Evolutionary conservation across 2,329 filamentous ascomycete species (phyloP), one percentile per base, ranked within the genome.

Genomic region (Bipolaris oryzae): DNA sequence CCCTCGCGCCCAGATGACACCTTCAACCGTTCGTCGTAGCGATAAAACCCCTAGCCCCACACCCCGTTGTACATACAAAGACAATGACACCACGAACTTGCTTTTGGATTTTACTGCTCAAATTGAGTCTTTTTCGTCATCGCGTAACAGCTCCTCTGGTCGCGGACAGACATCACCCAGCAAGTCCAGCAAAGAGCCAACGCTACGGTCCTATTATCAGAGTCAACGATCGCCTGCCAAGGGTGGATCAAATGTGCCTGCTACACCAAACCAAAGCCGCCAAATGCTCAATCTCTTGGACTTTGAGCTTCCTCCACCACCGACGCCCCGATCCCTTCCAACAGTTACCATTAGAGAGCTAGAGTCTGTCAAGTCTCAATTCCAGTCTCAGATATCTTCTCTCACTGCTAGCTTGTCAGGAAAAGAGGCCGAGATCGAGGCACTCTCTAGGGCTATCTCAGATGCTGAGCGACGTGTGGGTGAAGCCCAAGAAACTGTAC

Each of bases 391-490:
- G 73, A 96, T 99, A 57, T 96, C 92, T 60, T 92, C 90, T n/a
- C 85, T 99, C 16, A 95, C 91, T 71, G 95, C 95, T 3, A 94
- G 91, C 9, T 82, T 99, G 9, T 93, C 89, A 68, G 95, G 95
- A 46, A 96, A 95, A 70, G 94, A 98, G 74, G 94, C 94, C 5
- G 93, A 98, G 75, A 91, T 95, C 34, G 83, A 88, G 48, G 94
- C 90, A 33, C 84, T 98, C 56, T 96, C 96, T 74, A 87, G 89
- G 41, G 92, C 95, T 0, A 87, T 98, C 28, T 87, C 86, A 5
- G 93, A 98, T 76, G 94, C 95, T 0, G 95, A 99, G 79, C 90
- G 92, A 73, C 89, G 94, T 20, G 93, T 96, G 18, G 94, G 92
- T 28, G 89, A 95, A 78, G 90, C 89, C 49, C 84, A 92, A 76